Conservation (phyloP, 1,284 basidiomycete species). For the Puccinia horiana region DNA sequence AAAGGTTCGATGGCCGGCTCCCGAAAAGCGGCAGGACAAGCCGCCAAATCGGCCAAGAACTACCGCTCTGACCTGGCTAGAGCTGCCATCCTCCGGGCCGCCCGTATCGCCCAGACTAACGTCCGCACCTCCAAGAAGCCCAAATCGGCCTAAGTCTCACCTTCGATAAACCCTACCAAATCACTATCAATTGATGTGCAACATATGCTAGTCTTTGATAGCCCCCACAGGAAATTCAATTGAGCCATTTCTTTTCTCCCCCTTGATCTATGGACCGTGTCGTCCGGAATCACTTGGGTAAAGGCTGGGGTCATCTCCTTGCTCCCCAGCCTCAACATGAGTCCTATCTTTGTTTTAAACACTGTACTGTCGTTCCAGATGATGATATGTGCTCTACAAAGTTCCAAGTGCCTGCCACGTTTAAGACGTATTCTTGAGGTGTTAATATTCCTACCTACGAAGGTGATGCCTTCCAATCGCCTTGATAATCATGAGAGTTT, state of each 20-base stretch:
- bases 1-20: slow-evolving; percentile 23
- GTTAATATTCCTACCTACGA: no score
- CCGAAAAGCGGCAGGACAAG: slow-evolving; percentile 40
- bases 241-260: background rate
- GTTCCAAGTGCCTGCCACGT: no score
- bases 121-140: slow-evolving; percentile 5
- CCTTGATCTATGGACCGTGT: background rate
- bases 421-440: no score
- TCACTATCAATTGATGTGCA: background rate
- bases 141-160: slow-evolving; percentile 15
- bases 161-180: background rate
- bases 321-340: no score
- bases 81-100: slow-evolving; percentile 28
- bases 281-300: no score
- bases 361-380: no score
- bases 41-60: slow-evolving; percentile 22
- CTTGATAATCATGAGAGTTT: no score
- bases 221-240: background rate
- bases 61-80: slow-evolving; percentile 34
- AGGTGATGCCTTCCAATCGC: no score
- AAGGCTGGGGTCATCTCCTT: no score
- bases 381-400: no score
- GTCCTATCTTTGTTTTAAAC: no score
- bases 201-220: background rate
- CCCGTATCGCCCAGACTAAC: slow-evolving; percentile 35